Evolutionary conservation across 805 yeast species (phyloP).

Genomic region (Saccharomycopsis sp.): DNA sequence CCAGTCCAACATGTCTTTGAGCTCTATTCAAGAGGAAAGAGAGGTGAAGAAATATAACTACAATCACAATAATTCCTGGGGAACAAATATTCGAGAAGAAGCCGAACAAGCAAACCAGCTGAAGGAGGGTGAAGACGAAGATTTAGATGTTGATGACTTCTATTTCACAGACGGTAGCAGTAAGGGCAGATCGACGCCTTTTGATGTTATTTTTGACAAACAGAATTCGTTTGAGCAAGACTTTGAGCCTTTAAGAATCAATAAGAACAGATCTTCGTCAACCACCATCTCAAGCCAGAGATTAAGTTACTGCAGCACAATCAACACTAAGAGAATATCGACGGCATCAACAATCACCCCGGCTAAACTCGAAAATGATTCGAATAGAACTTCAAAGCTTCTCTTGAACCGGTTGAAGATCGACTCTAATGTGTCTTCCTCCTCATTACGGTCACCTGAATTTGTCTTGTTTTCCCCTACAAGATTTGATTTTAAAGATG

Average conservation of each 20-base stretch:
- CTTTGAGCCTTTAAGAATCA: background rate
- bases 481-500: constrained; percentile 2
- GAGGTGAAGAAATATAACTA: background rate
- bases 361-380: background rate
- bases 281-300: background rate
- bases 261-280: background rate
- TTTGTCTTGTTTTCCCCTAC: constrained; percentile 20
- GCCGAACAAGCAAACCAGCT: background rate
- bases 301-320: background rate
- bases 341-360: constrained; percentile 21
- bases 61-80: background rate
- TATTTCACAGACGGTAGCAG: constrained; percentile 10
- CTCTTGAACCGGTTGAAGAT: constrained; percentile 12
- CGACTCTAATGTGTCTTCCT: background rate
- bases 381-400: constrained; percentile 16
- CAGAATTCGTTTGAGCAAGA: background rate
- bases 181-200: constrained; percentile 8
- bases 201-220: constrained; percentile 16
- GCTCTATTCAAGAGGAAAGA: constrained; percentile 2
- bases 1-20: background rate
- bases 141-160: constrained; percentile 10
- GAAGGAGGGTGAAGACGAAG: constrained; percentile 5
- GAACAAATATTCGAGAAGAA: background rate
- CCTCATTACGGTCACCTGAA: constrained; percentile 9
- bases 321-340: constrained; percentile 7